Base-by-base conservation (phyloP, 768 basidiomycete species). In the Exsudoporus frostii region DNA sequence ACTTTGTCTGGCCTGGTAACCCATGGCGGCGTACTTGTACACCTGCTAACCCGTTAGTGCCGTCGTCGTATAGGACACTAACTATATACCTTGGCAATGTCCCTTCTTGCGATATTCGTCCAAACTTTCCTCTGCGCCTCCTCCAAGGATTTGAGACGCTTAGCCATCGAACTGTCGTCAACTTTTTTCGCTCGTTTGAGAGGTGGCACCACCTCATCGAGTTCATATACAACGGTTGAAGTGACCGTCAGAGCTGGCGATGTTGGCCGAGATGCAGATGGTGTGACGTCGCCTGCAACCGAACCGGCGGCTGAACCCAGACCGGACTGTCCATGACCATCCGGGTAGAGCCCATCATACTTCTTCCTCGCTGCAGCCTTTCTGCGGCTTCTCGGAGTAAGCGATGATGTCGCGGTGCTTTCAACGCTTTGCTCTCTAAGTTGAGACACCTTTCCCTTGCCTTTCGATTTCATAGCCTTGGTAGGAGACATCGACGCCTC, bases 61-160 rank as follows among this genome's bases (percentile, higher is more conserved):
- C 19, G 17, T 58, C 24, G 25, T 36, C 32, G 20, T 14, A 37
- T 30, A 45, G 11, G 19, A 34, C 32, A 15, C 39, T 10, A 30
- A 19, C 15, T 11, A 33, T 27, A 38, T 59, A 88, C 93, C 79
- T 90, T 94, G 27, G 86, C 84, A 43, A 95, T 82, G 61, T 95
- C 93, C 60, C 84, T 78, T 57, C 82, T 78, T 1, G 91, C 93
- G 45, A 96, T 93, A 61, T 86, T 90, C 20, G 84, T 85, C 93
- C 93, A 96, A 9, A 92, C 86, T 71, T 92, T 93, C 53, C 82
- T 79, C 72, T 94, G 92, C 0, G 87, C 77, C 60, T 93, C 93
- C 65, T 92, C 92, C 29, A 93, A 66, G 7, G 82, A 77, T 67
- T 84, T 86, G 53, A 92, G 76, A 37, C 91, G 82, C 64, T 90